Conservation (phyloP, 2,329 filamentous ascomycete genomes). For the Xylaria sp. region DNA sequence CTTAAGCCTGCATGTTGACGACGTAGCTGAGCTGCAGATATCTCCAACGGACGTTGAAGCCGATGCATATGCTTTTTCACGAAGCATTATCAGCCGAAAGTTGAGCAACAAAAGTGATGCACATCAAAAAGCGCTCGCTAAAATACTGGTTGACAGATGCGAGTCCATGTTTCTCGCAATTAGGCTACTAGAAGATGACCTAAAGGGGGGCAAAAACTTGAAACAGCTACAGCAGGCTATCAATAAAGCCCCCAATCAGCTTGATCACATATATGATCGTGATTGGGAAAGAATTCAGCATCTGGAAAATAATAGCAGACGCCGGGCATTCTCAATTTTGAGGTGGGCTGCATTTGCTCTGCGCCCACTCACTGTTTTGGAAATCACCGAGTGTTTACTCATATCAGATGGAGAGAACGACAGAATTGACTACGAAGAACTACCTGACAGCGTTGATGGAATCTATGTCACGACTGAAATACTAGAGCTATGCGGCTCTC, state of each 20-base stretch:
- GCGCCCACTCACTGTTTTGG: constrained; percentile 27
- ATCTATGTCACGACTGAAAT: constrained; percentile 31
- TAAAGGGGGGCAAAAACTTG: constrained; percentile 44
- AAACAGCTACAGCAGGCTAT: constrained; percentile 47
- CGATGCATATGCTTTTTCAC: constrained; percentile 43
- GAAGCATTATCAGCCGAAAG: constrained; percentile 46
- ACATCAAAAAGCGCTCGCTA: constrained; percentile 37
- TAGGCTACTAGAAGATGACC: constrained; percentile 44
- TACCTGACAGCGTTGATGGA: constrained; percentile 30
- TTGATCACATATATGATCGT: constrained; percentile 48
- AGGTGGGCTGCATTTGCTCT: constrained; percentile 46
- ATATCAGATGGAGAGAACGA: constrained; percentile 16
- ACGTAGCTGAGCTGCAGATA: constrained; percentile 38
- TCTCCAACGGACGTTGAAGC: constrained; percentile 37
- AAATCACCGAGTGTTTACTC: constrained; percentile 32
- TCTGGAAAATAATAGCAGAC: constrained; percentile 28
- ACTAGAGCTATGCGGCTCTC: constrained; percentile 31
- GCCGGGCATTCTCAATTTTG: constrained; percentile 46
- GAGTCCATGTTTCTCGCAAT: constrained; percentile 52
- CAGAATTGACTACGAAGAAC: constrained; percentile 17
- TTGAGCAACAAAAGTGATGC: constrained; percentile 43
- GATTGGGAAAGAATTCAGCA: constrained; percentile 45
- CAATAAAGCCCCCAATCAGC: constrained; percentile 43
- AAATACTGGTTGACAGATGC: constrained; percentile 44
- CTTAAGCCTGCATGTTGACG: constrained; percentile 2